Conservation (phyloP, 192 early-diverging fungal genomes). For the Coemansia sp. region DNA sequence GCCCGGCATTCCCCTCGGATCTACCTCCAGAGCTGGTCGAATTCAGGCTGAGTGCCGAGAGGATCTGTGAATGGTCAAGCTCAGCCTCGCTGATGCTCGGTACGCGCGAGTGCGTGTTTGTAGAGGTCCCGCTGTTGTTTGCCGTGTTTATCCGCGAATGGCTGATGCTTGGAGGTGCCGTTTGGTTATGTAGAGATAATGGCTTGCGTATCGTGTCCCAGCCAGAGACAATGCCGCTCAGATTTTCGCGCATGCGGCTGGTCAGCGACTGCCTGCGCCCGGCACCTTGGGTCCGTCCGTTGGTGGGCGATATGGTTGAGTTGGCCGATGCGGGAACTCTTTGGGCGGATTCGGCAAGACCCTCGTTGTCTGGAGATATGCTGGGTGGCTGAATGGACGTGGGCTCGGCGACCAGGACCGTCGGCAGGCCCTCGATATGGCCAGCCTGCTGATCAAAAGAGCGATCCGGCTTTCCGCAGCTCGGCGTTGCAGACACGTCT, state of each 20-base stretch:
- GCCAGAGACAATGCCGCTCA: conserved; percentile 36
- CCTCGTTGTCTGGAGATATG: too few species aligned
- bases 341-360: too few species aligned
- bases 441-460: too few species aligned
- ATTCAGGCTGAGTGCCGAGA: too few species aligned
- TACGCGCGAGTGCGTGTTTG: conserved; percentile 41
- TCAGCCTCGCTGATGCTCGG: conserved; percentile 18
- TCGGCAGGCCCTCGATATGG: too few species aligned
- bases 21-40: too few species aligned
- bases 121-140: conserved; percentile 43
- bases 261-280: conserved; percentile 29
- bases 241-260: conserved; percentile 49
- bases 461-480: too few species aligned
- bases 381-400: too few species aligned
- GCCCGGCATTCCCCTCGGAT: too few species aligned
- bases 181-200: conserved; percentile 19
- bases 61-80: too few species aligned
- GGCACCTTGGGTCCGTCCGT: conserved; percentile 8
- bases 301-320: not conserved
- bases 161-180: conserved; percentile 36
- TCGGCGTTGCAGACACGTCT: conserved; percentile 16
- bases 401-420: too few species aligned
- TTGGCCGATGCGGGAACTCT: not conserved
- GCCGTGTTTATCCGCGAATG: conserved; percentile 32
- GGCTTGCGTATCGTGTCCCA: conserved; percentile 24